Evolutionary conservation across 176 grass and related monocot genomes (phyloP), one percentile per base, ranked within the genome.

Genomic region (Carex kokanica): DNA sequence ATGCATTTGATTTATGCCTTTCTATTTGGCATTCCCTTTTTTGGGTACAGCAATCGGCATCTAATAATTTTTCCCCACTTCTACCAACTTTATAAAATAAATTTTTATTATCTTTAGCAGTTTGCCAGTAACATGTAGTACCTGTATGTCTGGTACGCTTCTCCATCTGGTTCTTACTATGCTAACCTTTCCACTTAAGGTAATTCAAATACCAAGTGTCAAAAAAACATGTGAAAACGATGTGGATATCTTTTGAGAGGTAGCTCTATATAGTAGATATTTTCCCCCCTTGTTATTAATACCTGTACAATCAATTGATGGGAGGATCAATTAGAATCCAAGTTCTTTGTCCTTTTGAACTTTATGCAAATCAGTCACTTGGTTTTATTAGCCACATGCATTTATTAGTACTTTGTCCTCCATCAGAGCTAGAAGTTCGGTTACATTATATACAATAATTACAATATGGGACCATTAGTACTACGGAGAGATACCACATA

Each of bases 371-470:
- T 58, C 78, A 81, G 63, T 61, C 9, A 59, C 16, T 63, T 63
- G 36, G 20, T 81, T 45, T 45, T 81, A 81, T 60, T 81, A 77
- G 47, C 24, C 73, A 31, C 24, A 77, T 77, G 49, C 73, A 53
- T 77, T 77, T 54, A 77, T 54, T 9, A 77, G 14, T 49, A 49
- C 45, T 49, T 49, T 49, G 45, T 49, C 45, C 45, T 49, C 24
- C 49, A 8, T 23, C 49, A 77, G 47, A 55, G 24, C 73, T 55
- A 77, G 24, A 77, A 77, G 2, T 77, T 32, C 73, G 73, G 73
- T 77, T 77, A 75, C 54, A 75, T 75, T 54, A 54, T 55, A 29
- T 53, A 16, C 73, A 77, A 77, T 77, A 55, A 77, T 77, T 55
- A 72, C 45, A 53, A 74, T 74, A 53, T 49, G 71, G 45, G 71